A percentile compares a stretch with the other conserved stretches of the same genome.
Evolutionary conservation across 768 basidiomycete species (phyloP).

Genomic region (Pilatotrama ljubarskyi): DNA sequence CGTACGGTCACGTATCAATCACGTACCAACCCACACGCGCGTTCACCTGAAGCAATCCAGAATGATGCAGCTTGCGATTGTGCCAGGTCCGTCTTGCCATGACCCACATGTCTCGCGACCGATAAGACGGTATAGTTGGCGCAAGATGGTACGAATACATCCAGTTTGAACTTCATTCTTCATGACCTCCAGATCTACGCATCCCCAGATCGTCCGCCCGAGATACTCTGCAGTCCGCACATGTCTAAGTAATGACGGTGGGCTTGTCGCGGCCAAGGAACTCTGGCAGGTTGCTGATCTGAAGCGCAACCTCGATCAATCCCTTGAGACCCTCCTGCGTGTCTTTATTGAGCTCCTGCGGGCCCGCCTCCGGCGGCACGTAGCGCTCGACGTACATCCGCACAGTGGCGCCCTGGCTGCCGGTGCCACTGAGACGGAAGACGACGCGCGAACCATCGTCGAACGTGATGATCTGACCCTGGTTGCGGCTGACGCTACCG

Average conservation of each 20-base stretch:
- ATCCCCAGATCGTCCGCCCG: conserved; percentile 3
- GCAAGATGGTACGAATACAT: conserved; percentile 15
- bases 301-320: conserved; percentile 92
- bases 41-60: too few relatives aligned
- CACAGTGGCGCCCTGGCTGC: conserved; percentile 94
- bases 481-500: conserved; percentile 87
- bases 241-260: conserved; percentile 82
- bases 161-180: conserved; percentile 3
- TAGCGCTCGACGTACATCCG: conserved; percentile 96
- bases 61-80: too few relatives aligned
- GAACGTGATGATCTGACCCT: conserved; percentile 93
- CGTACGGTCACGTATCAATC: too few relatives aligned
- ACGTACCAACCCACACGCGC: too few relatives aligned
- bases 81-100: too few relatives aligned
- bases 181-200: conserved; percentile 6
- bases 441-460: conserved; percentile 91
- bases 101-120: neutral
- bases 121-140: neutral
- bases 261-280: conserved; percentile 88
- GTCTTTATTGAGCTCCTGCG: conserved; percentile 66
- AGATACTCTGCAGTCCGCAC: too few relatives aligned
- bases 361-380: conserved; percentile 66
- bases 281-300: conserved; percentile 80
- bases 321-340: conserved; percentile 91
- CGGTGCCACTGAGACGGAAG: conserved; percentile 95